Conservation (phyloP, 2,329 filamentous ascomycete genomes). For the Epichloe gansuensis region DNA sequence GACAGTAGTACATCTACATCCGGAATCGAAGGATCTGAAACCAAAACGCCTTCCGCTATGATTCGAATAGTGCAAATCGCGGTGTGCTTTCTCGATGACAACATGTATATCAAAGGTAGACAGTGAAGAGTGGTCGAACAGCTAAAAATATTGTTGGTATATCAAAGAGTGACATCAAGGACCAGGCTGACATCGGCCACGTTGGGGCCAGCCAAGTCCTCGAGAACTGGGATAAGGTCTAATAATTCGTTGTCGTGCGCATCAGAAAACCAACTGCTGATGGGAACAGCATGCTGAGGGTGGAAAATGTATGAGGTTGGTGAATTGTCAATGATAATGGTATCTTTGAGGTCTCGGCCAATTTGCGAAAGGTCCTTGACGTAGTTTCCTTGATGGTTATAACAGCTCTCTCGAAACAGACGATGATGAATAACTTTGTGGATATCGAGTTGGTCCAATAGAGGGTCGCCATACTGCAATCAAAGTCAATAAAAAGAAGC, state of each 20-base stretch:
- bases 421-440: slow-evolving; percentile 94
- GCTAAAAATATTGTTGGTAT: slow-evolving; percentile 17
- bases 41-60: slow-evolving; percentile 49
- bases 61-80: slow-evolving; percentile 26
- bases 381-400: slow-evolving; percentile 98
- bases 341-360: slow-evolving; percentile 88
- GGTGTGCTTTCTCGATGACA: slow-evolving; percentile 19
- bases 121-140: slow-evolving; percentile 16
- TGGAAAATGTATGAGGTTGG: slow-evolving; percentile 99
- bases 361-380: slow-evolving; percentile 98
- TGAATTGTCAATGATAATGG: slow-evolving; percentile 99
- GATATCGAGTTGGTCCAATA: slow-evolving; percentile 93
- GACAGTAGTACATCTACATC: slow-evolving; percentile 39
- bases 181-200: slow-evolving; percentile 96
- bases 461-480: slow-evolving; percentile 78
- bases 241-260: slow-evolving; percentile 98
- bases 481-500: slow-evolving; percentile 6
- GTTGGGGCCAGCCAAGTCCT: slow-evolving; percentile 80
- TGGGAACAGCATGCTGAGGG: slow-evolving; percentile 94
- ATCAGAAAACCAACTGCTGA: slow-evolving; percentile 99
- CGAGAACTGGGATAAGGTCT: slow-evolving; percentile 93
- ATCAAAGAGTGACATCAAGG: slow-evolving; percentile 73
- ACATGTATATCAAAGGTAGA: slow-evolving; percentile 18
- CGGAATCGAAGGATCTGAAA: slow-evolving; percentile 34
- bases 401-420: slow-evolving; percentile 95